These are phyloP conservation scores for Thielaviopsis populi DNA, from an alignment of 2,329 filamentous ascomycete species.

Conservation along the genomic window DNA sequence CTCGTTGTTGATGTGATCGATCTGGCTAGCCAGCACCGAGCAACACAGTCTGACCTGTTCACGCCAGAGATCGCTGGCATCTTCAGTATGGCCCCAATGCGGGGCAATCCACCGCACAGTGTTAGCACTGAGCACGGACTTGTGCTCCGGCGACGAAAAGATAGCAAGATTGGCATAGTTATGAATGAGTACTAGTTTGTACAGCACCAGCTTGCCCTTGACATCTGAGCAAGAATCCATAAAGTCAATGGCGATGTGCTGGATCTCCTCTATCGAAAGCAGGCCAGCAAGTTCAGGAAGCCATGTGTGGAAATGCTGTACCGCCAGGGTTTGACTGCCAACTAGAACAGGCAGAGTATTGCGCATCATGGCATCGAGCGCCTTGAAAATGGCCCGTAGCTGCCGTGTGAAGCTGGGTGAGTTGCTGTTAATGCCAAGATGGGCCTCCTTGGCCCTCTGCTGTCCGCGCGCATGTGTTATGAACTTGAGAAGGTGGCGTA, in stretches of 20 bases:
- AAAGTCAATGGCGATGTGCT: conserved; percentile 84
- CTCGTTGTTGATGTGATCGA: conserved; percentile 61
- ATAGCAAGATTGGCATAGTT: conserved; percentile 74
- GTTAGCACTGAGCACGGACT: conserved; percentile 58
- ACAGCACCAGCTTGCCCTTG: conserved; percentile 79
- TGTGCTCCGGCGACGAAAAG: conserved; percentile 65
- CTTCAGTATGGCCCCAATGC: conserved; percentile 69
- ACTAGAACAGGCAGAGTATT: conserved; percentile 73
- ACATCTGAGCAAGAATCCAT: conserved; percentile 79
- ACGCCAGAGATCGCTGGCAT: conserved; percentile 71
- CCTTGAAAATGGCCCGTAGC: conserved; percentile 74
- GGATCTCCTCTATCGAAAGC: conserved; percentile 66
- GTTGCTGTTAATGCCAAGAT: conserved; percentile 65
- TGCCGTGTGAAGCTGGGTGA: conserved; percentile 65
- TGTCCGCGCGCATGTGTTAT: conserved; percentile 79
- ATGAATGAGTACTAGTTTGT: conserved; percentile 83
- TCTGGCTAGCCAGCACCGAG: conserved; percentile 76
- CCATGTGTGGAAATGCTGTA: conserved; percentile 96
- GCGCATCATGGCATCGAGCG: conserved; percentile 77
- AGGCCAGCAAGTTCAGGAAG: conserved; percentile 74
- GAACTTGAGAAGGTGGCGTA: conserved; percentile 83
- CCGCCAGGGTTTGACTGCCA: conserved; percentile 84
- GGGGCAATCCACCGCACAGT: conserved; percentile 84
- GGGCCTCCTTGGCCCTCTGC: conserved; percentile 76
- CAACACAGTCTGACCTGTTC: conserved; percentile 89